Evolutionary conservation across 305 asterid species (phyloP).

Genomic region (Andrographis paniculata): DNA sequence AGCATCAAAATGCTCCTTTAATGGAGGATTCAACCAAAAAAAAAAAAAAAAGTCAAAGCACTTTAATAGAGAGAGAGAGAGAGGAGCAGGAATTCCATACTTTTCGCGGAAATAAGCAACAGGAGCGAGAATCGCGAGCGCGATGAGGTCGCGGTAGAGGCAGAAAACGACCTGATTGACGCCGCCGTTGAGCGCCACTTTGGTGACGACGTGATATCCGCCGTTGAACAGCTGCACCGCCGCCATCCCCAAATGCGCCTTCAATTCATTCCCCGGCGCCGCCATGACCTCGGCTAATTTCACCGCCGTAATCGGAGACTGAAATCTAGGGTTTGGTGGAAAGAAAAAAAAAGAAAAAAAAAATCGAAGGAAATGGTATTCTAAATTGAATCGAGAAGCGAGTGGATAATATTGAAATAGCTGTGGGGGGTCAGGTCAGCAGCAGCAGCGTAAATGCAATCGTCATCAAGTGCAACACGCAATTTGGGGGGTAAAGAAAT

Average conservation of each 20-base stretch:
- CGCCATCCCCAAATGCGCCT: conserved; percentile 75
- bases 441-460: too few relatives aligned
- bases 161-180: conserved; percentile 79
- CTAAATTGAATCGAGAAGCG: too few relatives aligned
- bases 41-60: too few relatives aligned
- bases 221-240: conserved; percentile 70
- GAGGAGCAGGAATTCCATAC: conserved; percentile 30
- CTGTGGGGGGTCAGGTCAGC: too few relatives aligned
- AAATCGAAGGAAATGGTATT: too few relatives aligned
- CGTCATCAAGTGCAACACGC: too few relatives aligned
- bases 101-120: conserved; percentile 69
- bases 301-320: too few relatives aligned
- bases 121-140: conserved; percentile 71
- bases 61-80: neutral
- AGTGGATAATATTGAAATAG: too few relatives aligned
- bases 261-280: conserved; percentile 24
- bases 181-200: conserved; percentile 81
- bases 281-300: conserved; percentile 24
- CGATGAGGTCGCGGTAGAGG: conserved; percentile 67
- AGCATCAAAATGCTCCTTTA: too few relatives aligned
- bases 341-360: too few relatives aligned
- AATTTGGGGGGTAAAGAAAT: too few relatives aligned
- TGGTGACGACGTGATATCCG: conserved; percentile 81
- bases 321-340: too few relatives aligned
- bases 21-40: neutral